Base-by-base conservation (phyloP, 1,284 basidiomycete species). In the Albatrellus sp. region DNA sequence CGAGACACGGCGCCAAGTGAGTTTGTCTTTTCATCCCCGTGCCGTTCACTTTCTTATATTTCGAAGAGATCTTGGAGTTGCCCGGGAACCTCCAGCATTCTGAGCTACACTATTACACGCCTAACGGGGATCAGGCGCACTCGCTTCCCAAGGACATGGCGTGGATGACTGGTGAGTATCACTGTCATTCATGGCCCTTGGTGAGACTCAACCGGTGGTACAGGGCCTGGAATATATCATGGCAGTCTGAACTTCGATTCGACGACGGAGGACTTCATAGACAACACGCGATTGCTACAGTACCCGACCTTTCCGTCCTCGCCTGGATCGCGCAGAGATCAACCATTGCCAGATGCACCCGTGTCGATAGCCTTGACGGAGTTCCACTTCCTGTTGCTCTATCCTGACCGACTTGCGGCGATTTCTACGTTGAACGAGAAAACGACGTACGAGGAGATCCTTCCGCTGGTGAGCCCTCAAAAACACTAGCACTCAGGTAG, bases 361-460 rank as follows among this genome's bases (percentile, higher is more conserved):
- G 57, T 81, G 8, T 88, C 89, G 3, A 79, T 96, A 55, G 75
- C 81, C 12, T 65, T 96, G 46, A 96, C 92, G 0, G 87, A 94
- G 58, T 96, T 91, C 60, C 94, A 98, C 57, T 90, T 92, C 58
- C 67, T 98, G 17, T 62, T 98, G 11, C 68, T 98, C 1, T 97
- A 92, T 62, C 67, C 69, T 31, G 85, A 94, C 57, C 72, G 81
- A 31, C 72, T 98, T 6, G 68, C 81, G 17, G 90, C 79, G 4
- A 72, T 97, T 33, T 85, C 85, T 43, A 75, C 77, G 47, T 68
- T 98, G 44, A 83, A 92, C 53, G 88, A 93, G 51, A 77, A 79
- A 48, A 62, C 87, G 17, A 79, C 86, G 3, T 96, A 90, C 58
- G 86, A 96, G 54, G 92, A 97, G 55, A 50, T 69, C 13, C 61